phyloP scores from a whole-genome alignment of 306 rosid species.

The Trifolium fragiferum region DNA sequence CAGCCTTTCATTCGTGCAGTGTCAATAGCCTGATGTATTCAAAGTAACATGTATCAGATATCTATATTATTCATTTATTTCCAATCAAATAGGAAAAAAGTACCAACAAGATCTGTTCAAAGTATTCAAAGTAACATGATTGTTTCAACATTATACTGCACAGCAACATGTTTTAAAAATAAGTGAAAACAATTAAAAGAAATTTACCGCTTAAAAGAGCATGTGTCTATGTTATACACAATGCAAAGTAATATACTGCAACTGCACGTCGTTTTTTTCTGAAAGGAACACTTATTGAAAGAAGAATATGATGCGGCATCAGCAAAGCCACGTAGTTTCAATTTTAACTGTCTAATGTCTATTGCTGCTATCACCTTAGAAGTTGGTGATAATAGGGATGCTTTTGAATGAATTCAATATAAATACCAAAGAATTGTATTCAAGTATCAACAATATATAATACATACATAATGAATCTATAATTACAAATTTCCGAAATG shows the following conservation, averaged over 20 bases:
- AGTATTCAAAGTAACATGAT: too few relatives aligned
- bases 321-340: constrained; percentile 2
- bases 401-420: constrained; percentile 11
- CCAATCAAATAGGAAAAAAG: constrained; percentile 27
- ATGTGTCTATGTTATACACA: background rate
- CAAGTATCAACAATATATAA: constrained; percentile 28
- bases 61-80: constrained; percentile 13
- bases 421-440: constrained; percentile 1
- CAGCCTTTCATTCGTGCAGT: too few relatives aligned
- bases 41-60: constrained; percentile 34
- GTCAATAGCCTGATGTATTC: constrained; percentile 79
- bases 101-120: too few relatives aligned
- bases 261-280: too few relatives aligned
- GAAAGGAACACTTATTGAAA: background rate
- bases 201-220: constrained; percentile 18
- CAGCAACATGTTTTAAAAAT: too few relatives aligned
- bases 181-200: constrained; percentile 3
- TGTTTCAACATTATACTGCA: constrained; percentile 21
- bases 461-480: constrained; percentile 1
- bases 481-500: constrained; percentile 32
- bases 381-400: constrained; percentile 12
- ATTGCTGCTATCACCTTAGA: constrained; percentile 15
- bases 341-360: constrained; percentile 12
- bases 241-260: constrained; percentile 1
- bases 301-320: constrained; percentile 2